A percentile compares a stretch with the other conserved stretches of the same genome.
Conservation (phyloP, 371 early-diverging fungal species). For the Actinomucor elegans region DNA sequence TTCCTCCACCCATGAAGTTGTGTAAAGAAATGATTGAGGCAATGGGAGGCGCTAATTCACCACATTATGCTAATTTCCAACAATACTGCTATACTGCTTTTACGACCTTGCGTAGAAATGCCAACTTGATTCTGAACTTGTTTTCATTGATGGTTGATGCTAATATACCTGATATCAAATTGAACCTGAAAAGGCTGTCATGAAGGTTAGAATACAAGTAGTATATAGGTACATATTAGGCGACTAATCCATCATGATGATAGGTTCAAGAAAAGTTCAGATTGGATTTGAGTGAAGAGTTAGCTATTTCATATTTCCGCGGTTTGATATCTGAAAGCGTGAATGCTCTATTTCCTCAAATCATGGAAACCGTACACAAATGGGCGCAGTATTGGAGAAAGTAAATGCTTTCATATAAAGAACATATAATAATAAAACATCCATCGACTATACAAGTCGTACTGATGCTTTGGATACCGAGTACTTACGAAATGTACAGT, state of each 20-base stretch:
- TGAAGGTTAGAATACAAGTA: too few relatives aligned
- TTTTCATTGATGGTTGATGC: constrained; percentile 95
- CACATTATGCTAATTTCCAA: constrained; percentile 83
- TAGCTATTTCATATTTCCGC: constrained; percentile 92
- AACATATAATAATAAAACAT: neutral
- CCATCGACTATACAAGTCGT: too few relatives aligned
- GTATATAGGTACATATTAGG: constrained; percentile 23
- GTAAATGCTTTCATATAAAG: too few relatives aligned
- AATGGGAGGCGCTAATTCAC: constrained; percentile 91
- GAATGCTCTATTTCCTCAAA: constrained; percentile 94
- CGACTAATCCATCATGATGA: neutral
- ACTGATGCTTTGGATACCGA: too few relatives aligned
- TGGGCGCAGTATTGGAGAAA: constrained; percentile 90
- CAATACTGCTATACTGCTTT: constrained; percentile 93
- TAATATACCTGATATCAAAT: constrained; percentile 92
- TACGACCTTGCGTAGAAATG: constrained; percentile 86
- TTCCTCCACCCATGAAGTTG: constrained; percentile 98
- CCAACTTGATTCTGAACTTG: constrained; percentile 93
- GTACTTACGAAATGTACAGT: too few relatives aligned
- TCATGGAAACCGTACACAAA: constrained; percentile 95
- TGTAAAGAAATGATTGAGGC: constrained; percentile 99
- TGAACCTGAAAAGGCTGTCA: constrained; percentile 95
- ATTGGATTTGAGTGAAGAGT: constrained; percentile 91
- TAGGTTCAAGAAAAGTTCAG: constrained; percentile 94
- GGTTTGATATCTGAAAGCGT: constrained; percentile 90